Conservation (phyloP, 129 eudicot genomes). For the Scalesia atractyloides region DNA sequence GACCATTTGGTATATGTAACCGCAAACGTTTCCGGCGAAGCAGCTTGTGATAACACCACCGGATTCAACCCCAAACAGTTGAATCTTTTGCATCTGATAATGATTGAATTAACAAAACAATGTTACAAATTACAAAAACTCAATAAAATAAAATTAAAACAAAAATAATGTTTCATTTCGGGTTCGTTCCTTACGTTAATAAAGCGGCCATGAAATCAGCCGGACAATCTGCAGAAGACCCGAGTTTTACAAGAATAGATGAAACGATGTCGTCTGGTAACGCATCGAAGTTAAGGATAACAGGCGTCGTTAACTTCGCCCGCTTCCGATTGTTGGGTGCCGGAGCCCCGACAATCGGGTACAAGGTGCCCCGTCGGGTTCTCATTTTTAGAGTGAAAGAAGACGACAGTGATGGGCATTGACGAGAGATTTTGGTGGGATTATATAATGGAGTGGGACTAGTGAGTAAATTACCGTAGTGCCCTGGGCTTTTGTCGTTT, state of each 20-base stretch:
- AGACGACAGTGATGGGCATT: slow-evolving; percentile 10
- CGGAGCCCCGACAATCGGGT: slow-evolving; percentile 37
- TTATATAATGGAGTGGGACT: slow-evolving; percentile 3
- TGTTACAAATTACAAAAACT: neutral
- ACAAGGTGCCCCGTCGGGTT: slow-evolving; percentile 60
- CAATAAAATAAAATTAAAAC: neutral
- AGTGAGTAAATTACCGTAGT: neutral
- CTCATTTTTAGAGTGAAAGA: slow-evolving; percentile 40
- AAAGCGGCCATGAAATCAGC: slow-evolving; percentile 47
- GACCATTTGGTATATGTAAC: slow-evolving; percentile 36
- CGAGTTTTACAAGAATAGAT: slow-evolving; percentile 40
- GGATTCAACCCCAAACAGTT: slow-evolving; percentile 31
- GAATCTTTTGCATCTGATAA: slow-evolving; percentile 38
- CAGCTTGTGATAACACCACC: slow-evolving; percentile 40
- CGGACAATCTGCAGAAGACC: slow-evolving; percentile 44
- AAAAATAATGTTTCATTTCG: neutral
- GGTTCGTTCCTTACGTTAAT: slow-evolving; percentile 36
- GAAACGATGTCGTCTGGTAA: slow-evolving; percentile 56
- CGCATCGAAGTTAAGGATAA: slow-evolving; percentile 21
- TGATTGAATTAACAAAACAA: neutral
- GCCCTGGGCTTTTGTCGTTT: slow-evolving; percentile 2
- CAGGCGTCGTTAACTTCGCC: slow-evolving; percentile 16
- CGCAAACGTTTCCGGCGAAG: slow-evolving; percentile 31
- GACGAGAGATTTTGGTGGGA: slow-evolving; percentile 2
- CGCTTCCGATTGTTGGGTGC: slow-evolving; percentile 20